Evolutionary conservation across 306 rosid species (phyloP), one percentile per base, ranked within the genome.

Genomic region (Arachis hypogaea): DNA sequence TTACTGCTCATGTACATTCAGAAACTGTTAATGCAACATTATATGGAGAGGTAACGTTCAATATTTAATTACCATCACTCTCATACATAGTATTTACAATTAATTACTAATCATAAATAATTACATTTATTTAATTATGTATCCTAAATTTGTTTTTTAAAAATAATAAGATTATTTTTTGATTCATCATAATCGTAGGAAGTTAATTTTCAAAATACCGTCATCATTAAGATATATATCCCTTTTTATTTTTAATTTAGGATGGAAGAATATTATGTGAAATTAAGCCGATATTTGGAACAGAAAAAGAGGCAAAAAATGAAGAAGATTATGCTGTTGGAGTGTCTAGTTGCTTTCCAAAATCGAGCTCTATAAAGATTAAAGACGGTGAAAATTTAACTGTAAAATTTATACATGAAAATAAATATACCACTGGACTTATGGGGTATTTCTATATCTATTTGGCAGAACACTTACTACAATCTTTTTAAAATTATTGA

Each of bases 201-300:
- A 22, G 28, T 1, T 22, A 22, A 22, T 22, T 22, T 22, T 22
- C 28, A 22, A 22, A 22, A 22, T 22, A 22, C 1, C 1, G 28
- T 22, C 12, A 47, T 11, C n/a, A 11, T 3, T 51, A 51, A 51
- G 5, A 51, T 51, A 3, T 59, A 3, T 22, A 1, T 1, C 36
- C 1, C 33, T 59, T 59, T 33, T 36, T 1, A 11, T 9, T 60
- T 33, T 33, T 33, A 60, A 60, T 33, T 33, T 60, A 33, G 65
- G 22, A 60, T 36, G 65, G 45, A 11, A 60, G 8, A 5, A 1
- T 9, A 0, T 58, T 71, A 10, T 71, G 65, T 28, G 33, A 55
- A 4, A 5, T 57, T 6, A 56, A 9, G 43, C 65, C 66, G 42
- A 70, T 11, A 56, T 56, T 41, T 42, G 75, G 65, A 70, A 56